phyloP scores from a whole-genome alignment of 345 rosid species.

The Eucalyptus fibrosa region DNA sequence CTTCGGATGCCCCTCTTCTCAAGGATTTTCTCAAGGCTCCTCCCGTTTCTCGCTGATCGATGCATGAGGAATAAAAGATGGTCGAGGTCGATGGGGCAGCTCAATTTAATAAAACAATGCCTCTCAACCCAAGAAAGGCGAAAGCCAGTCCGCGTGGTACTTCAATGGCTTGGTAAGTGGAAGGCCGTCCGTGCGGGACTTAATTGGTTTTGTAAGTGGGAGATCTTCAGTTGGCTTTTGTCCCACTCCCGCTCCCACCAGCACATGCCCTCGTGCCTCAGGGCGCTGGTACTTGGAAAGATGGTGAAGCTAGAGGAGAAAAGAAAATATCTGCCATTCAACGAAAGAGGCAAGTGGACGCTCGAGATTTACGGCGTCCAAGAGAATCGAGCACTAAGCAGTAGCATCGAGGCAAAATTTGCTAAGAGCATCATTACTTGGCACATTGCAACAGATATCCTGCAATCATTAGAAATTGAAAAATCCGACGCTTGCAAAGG shows the following conservation, averaged over 20 bases:
- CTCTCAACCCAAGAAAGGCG: neutral
- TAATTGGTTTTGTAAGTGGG: neutral
- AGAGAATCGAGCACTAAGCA: neutral
- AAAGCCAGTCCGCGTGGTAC: neutral
- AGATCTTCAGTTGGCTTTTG: neutral
- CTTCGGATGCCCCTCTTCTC: neutral
- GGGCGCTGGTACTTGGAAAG: neutral
- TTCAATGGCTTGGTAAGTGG: neutral
- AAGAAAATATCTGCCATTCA: accelerated
- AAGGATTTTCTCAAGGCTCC: neutral
- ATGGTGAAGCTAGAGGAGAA: neutral
- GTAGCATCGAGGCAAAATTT: neutral
- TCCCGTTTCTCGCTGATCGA: neutral
- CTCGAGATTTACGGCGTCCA: neutral
- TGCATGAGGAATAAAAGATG: neutral
- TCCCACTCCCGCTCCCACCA: neutral
- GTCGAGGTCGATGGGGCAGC: neutral
- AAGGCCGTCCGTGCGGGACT: neutral
- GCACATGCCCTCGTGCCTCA: neutral
- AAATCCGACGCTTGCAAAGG: neutral
- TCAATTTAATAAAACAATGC: no score
- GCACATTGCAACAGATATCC: neutral
- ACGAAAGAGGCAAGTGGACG: neutral
- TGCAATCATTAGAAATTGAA: neutral
- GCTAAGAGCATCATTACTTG: neutral